A percentile compares a stretch with the other conserved stretches of the same genome.
Conservation (phyloP, 305 asterid species). For the Fraxinus nigra region DNA sequence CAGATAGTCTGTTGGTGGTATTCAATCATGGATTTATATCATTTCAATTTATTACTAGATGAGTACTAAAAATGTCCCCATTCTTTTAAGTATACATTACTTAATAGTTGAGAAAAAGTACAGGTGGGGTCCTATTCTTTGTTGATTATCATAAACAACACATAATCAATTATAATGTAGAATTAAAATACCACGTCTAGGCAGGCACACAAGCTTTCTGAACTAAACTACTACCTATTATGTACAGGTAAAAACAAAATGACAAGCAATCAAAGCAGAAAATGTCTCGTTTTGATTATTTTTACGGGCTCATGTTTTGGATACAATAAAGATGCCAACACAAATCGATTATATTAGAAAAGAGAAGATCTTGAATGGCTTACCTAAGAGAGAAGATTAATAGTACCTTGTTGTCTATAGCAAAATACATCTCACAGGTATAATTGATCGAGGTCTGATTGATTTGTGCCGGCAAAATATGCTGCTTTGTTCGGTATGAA, state of each 20-base stretch:
- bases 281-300: background rate
- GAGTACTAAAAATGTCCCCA: background rate
- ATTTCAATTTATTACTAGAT: background rate
- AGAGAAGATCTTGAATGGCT: background rate
- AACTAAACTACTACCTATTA: background rate
- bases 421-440: background rate
- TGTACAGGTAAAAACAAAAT: background rate
- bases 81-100: background rate
- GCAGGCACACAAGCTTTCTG: background rate
- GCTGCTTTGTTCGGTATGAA: background rate
- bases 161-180: background rate
- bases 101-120: background rate
- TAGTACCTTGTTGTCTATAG: background rate
- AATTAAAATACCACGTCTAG: background rate
- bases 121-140: constrained; percentile 4
- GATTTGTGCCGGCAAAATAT: background rate
- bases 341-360: background rate
- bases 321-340: background rate
- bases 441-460: background rate
- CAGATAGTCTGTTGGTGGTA: constrained; percentile 9
- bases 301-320: background rate
- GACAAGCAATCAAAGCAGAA: background rate
- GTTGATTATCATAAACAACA: background rate
- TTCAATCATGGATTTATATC: background rate
- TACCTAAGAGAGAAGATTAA: background rate